Evolutionary conservation across 192 early-diverging fungal genomes (phyloP).

Genomic region (Linnemannia hyalina): DNA sequence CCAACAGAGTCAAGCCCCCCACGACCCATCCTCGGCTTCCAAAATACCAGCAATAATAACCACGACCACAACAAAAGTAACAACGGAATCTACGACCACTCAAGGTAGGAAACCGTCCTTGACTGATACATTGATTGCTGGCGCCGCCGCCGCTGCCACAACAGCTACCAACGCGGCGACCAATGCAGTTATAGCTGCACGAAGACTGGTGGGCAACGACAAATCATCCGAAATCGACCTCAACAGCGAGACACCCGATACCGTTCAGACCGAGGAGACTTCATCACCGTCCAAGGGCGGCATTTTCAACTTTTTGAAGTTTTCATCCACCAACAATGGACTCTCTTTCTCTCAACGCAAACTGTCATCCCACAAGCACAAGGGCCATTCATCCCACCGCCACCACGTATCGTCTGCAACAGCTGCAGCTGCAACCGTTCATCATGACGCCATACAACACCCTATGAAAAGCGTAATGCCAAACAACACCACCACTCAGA

Average conservation of each 20-base stretch:
- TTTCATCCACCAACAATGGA: constrained; percentile 12
- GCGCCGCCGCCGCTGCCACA: constrained; percentile 12
- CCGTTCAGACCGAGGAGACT: not conserved
- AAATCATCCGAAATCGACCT: not conserved
- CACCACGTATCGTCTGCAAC: not conserved
- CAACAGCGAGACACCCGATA: not conserved
- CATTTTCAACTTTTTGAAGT: not conserved
- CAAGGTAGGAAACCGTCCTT: constrained; percentile 11
- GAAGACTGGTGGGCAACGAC: constrained; percentile 8
- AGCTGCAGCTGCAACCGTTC: not conserved
- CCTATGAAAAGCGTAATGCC: no score
- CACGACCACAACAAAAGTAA: not conserved
- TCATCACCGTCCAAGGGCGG: not conserved
- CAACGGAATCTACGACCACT: not conserved
- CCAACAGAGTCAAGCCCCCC: not conserved
- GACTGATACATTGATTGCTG: constrained; percentile 17
- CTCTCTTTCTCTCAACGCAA: constrained; percentile 32
- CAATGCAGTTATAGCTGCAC: constrained; percentile 18
- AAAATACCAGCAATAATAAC: not conserved
- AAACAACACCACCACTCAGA: no score
- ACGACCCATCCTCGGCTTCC: not conserved
- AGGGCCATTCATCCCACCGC: not conserved
- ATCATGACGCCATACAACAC: no score
- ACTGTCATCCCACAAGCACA: not conserved
- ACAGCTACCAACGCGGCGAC: constrained; percentile 12